phyloP scores from a whole-genome alignment of 2,329 filamentous ascomycete species.

The Fusarium sp. region DNA sequence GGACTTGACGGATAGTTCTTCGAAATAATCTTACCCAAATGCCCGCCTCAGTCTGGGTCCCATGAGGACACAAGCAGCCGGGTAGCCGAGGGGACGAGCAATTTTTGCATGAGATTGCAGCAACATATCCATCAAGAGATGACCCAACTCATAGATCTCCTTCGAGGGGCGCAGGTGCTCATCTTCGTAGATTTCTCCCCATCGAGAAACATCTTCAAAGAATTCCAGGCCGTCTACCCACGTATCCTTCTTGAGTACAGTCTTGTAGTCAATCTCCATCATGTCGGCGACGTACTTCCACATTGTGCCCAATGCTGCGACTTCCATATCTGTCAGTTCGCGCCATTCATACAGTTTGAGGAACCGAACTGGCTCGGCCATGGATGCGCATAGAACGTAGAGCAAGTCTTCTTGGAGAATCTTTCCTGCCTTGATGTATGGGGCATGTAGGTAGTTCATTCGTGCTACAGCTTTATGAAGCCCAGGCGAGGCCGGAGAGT shows the following conservation, averaged over 20 bases:
- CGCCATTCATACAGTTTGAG: slow-evolving; percentile 78
- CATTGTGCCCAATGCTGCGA: slow-evolving; percentile 74
- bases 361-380: slow-evolving; percentile 74
- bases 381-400: slow-evolving; percentile 67
- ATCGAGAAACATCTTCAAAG: slow-evolving; percentile 60
- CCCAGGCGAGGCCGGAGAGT: slow-evolving; percentile 44
- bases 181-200: slow-evolving; percentile 69
- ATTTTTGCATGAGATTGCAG: slow-evolving; percentile 64
- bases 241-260: slow-evolving; percentile 49
- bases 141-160: slow-evolving; percentile 64
- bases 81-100: slow-evolving; percentile 59
- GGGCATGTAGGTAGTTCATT: slow-evolving; percentile 56
- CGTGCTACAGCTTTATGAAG: slow-evolving; percentile 53
- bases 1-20: background rate
- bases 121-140: slow-evolving; percentile 71
- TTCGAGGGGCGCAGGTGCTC: slow-evolving; percentile 66
- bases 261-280: slow-evolving; percentile 71
- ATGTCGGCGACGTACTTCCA: slow-evolving; percentile 80
- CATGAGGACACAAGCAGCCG: slow-evolving; percentile 71
- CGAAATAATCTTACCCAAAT: slow-evolving; percentile 67
- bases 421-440: slow-evolving; percentile 52
- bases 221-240: slow-evolving; percentile 67
- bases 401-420: slow-evolving; percentile 55
- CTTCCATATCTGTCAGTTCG: slow-evolving; percentile 72
- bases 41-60: slow-evolving; percentile 72